Base-by-base conservation (phyloP, 2,329 filamentous ascomycete species). In the Paraconiothyrium sp. region DNA sequence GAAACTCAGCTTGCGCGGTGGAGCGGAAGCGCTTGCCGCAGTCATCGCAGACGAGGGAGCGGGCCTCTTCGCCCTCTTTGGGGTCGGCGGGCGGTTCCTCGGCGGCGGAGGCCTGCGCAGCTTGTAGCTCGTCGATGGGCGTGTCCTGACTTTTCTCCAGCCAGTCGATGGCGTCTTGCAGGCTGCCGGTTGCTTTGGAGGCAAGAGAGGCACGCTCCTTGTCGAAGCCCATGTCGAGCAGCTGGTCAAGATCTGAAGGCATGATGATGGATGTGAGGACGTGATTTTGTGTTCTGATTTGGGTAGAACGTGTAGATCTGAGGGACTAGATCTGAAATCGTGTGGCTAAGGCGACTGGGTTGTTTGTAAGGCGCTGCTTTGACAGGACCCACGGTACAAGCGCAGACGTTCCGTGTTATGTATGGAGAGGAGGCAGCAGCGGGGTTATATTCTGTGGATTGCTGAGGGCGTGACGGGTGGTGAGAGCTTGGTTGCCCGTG, bases 81-180 rank as follows among this genome's bases (percentile, higher is more conserved):
- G 94, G 83, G n/a, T 30, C 27, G 27, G 88, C 85, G 5, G 89
- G 86, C 11, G 88, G 86, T 70, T 90, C 83, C 22, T 84, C 83
- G 52, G 72, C 72, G 44, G 72, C 63, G 11, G 43, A 71, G 49
- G 73, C 75, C 67, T 80, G 77, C 39, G 80, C 78, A 24, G 75
- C 74, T 64, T 92, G 86, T 64, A 98, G 89, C 60, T 97, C 90
- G 41, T 97, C 93, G 46, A 97, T 77, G 1, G 92, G 85, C 71
- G 92, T 97, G 78, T 97, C 93, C 76, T 96, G 90, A 76, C 96
- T 97, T 71, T 91, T 88, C 76, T 97, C 94, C 1, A 99, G 87
- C 95, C 95, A 99, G 81, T 97, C 92, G 60, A 99, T 86, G 56
- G 95, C 95, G 68, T 90, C 91, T 76, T 95, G 90, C 50, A 97